These are phyloP conservation scores for Sporothrix sp. DNA, from an alignment of 2,329 filamentous ascomycete genomes.

Conservation along the genomic window DNA sequence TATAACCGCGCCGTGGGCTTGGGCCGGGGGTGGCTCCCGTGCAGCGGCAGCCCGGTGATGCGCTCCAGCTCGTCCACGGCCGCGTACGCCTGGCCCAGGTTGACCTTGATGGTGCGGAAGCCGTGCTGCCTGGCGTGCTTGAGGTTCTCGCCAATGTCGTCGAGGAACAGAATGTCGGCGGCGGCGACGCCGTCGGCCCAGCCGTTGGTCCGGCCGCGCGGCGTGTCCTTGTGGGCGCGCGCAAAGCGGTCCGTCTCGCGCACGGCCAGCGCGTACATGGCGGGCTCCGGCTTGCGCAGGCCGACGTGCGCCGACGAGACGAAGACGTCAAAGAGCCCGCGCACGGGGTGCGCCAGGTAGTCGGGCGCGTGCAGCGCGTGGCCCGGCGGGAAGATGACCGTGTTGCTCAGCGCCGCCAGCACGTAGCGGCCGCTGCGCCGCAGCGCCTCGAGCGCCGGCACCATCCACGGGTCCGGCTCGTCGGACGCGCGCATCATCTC, in stretches of 20 bases:
- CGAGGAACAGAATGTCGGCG: constrained; percentile 72
- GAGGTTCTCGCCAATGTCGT: constrained; percentile 90
- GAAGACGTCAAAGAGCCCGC: constrained; percentile 72
- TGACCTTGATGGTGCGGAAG: constrained; percentile 76
- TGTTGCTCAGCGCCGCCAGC: constrained; percentile 81
- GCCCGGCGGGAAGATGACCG: constrained; percentile 69
- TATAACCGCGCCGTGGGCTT: constrained; percentile 35
- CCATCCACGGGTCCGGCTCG: constrained; percentile 76
- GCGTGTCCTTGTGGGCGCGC: constrained; percentile 35
- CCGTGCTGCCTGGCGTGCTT: constrained; percentile 67
- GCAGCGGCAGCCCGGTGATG: constrained; percentile 57
- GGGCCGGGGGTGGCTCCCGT: constrained; percentile 41
- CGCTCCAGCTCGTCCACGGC: constrained; percentile 74
- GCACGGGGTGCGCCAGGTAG: constrained; percentile 46
- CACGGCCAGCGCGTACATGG: constrained; percentile 69
- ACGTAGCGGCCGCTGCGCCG: constrained; percentile 55
- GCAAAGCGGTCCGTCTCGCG: constrained; percentile 55
- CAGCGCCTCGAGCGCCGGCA: constrained; percentile 65
- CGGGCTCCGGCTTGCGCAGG: constrained; percentile 74
- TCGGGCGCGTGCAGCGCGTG: constrained; percentile 56
- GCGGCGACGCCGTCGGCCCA: constrained; percentile 46
- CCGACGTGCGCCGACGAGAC: constrained; percentile 80
- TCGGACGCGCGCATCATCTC: constrained; percentile 75
- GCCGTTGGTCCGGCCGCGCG: constrained; percentile 30
- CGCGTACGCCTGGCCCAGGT: constrained; percentile 64